A percentile compares a stretch with the other conserved stretches of the same genome.
Evolutionary conservation across 2,329 filamentous ascomycete species (phyloP).

Genomic region (Monosporascus sp.): DNA sequence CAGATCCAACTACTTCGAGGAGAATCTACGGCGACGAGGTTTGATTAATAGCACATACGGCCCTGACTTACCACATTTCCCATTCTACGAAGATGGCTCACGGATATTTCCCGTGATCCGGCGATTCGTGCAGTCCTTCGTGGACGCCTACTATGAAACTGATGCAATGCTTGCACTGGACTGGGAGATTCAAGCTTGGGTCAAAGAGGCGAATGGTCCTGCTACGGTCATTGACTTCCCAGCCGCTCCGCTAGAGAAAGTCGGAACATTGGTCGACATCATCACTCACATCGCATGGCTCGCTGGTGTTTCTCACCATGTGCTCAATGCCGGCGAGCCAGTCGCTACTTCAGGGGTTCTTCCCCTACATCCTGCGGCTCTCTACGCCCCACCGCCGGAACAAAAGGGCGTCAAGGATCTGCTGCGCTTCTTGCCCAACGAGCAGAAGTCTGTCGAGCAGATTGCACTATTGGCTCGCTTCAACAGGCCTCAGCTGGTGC

Average conservation of each 20-base stretch:
- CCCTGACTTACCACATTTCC: neutral
- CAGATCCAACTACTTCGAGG: conserved; percentile 2
- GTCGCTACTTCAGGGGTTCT: conserved; percentile 1
- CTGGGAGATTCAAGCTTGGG: neutral
- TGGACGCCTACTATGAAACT: conserved; percentile 1
- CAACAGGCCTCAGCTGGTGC: too few relatives aligned
- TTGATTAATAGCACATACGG: conserved; percentile 1
- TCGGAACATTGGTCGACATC: neutral
- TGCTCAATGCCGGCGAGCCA: neutral
- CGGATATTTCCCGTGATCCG: neutral
- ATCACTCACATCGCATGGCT: conserved; percentile 1
- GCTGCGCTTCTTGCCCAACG: neutral
- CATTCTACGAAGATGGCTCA: conserved; percentile 2
- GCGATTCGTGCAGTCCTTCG: neutral
- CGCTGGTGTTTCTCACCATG: conserved; percentile 1
- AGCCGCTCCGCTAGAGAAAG: neutral
- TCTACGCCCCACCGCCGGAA: conserved; percentile 1
- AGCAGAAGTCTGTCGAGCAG: too few relatives aligned
- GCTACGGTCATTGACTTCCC: neutral
- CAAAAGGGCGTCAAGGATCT: conserved; percentile 1
- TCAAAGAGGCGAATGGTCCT: neutral
- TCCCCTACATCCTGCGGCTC: conserved; percentile 1
- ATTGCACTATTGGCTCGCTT: too few relatives aligned
- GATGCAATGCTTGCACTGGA: neutral
- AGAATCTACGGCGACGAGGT: conserved; percentile 1